Evolutionary conservation across 2,329 filamentous ascomycete species (phyloP), one percentile per base, ranked within the genome.

Genomic region (Camillea tinctor): DNA sequence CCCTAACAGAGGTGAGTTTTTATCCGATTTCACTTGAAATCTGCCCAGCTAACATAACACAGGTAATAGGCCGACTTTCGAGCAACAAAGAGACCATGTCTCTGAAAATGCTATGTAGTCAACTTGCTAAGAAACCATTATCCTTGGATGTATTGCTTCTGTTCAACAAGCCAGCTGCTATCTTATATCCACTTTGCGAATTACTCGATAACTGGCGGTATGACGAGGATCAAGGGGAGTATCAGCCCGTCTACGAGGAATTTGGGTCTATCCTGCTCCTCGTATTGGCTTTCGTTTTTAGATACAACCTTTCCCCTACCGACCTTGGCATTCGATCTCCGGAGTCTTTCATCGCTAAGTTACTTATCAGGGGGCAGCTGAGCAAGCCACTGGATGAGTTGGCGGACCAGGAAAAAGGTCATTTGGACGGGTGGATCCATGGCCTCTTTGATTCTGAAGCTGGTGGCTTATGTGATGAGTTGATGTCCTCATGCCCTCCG

Each of bases 171-270:
- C 82, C 90, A 0, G 79, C 84, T 0, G 83, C 83, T n/a, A 84
- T 95, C 11, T 76, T 95, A 2, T 85, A 87, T 54, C 91, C 91
- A 1, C 75, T 95, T 1, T 93, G 90, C 72, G 85, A 88, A 21
- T 79, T 94, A 11, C 79, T 96, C 13, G 91, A 95, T 67, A 86
- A 85, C 62, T 95, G 91, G 91, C 81, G 84, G 11, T 92, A 93
- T 67, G 91, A 94, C 48, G 90, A 93, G 62, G 91, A 94, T 66
- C 90, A 93, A 74, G 88, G 86, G 56, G 92, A 95, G 71, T 92
- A 92, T 67, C 91, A 94, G 71, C 91, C 91, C 0, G 87, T 93
- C 0, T 95, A 95, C 67, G 92, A 95, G 69, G 92, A 96, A 67
- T 95, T 94, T 66, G 90, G 91, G 0, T 87, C 89, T 0, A 87